Evolutionary conservation across 257 asterid species (phyloP).

Genomic region (Solanum rostratum): DNA sequence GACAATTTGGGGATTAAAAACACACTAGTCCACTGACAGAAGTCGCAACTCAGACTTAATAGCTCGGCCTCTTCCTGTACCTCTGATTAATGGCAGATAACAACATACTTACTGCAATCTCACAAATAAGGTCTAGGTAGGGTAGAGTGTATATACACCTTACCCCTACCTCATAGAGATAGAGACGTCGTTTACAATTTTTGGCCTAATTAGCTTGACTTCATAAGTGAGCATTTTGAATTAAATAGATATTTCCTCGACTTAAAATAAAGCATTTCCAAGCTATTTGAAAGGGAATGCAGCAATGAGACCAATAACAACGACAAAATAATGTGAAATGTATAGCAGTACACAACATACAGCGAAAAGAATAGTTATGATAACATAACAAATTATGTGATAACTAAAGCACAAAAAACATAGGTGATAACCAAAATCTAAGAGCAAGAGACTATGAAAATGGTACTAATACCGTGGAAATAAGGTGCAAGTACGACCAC

Average conservation of each 20-base stretch:
- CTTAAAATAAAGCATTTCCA: not conserved
- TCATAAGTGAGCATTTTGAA: not conserved
- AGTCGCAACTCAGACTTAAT: not conserved
- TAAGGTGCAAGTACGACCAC: not conserved
- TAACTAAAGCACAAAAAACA: not conserved
- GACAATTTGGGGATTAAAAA: not conserved
- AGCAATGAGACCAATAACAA: not conserved
- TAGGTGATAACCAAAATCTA: no score
- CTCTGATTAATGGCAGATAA: not conserved
- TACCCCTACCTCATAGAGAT: no score
- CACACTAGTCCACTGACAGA: not conserved
- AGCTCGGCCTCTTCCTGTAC: not conserved
- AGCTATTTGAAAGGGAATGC: not conserved
- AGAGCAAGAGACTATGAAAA: not conserved
- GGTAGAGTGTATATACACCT: no score
- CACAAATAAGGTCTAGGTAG: no score
- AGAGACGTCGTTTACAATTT: no score
- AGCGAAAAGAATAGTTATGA: not conserved
- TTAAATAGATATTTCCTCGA: not conserved
- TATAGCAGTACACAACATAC: not conserved
- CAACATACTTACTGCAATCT: no score
- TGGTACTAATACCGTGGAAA: not conserved
- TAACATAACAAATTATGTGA: not conserved
- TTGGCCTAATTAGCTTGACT: not conserved
- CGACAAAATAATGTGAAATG: not conserved